Base-by-base conservation (phyloP, 441 rosid genomes). In the Adansonia madagascariensis region DNA sequence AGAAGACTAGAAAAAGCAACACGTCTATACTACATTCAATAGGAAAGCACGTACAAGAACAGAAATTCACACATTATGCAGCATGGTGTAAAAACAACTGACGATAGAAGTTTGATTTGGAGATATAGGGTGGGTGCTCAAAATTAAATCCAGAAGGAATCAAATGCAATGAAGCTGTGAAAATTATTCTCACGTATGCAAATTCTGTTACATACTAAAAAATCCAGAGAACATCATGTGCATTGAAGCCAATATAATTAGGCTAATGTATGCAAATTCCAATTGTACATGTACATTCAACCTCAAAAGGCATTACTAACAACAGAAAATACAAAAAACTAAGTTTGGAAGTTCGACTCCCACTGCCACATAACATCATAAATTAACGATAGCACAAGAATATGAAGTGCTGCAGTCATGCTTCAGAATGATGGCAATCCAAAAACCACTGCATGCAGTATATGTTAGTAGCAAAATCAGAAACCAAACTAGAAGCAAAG, bases 401-500 rank as follows among this genome's bases (percentile, higher is more conserved):
- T 24, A 50, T 70, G 11, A 50, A 70, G 59, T 49, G 15, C 12
- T 70, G 24, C 22, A 12, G 3, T 27, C 46, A 50, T 50, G 60
- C 44, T 71, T 71, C 60, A 50, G 12, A 27, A 52, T 24, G 15
- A 31, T 31, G 27, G 9, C 24, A 8, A 52, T 4, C 31, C 3
- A 27, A 71, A 39, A 15, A 17, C 14, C 12, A 27, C 35, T 8
- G 9, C 12, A 8, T 52, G 62, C 60, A 52, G 44, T 31, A n/a
- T 52, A 31, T 10, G 14, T 15, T 50, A 3, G 74, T 27, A 52
- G 52, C 15, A 50, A 15, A 15, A 46, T 3, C 8, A 67, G 47
- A 57, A 76, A 61, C 17, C 14, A 27, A 77, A 61, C 27, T 10
- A 61, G 61, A 64, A 12, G 31, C 35, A 71, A 44, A 70, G 44